Conservation (phyloP, 2,329 filamentous ascomycete genomes). For the Fusarium sp. region DNA sequence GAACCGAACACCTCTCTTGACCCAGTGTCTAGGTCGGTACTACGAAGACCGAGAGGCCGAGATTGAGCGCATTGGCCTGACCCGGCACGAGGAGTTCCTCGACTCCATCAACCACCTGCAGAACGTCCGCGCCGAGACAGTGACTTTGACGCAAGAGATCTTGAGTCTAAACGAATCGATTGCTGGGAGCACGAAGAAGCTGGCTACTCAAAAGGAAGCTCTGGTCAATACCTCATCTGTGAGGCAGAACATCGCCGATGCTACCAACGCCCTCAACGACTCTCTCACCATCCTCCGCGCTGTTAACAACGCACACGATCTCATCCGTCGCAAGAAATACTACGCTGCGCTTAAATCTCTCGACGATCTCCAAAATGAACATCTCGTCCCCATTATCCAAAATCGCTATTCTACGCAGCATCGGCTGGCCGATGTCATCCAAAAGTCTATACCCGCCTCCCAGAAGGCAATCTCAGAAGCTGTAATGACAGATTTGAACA, state of each 20-base stretch:
- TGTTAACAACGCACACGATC: slow-evolving; percentile 93
- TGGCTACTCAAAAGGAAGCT: slow-evolving; percentile 94
- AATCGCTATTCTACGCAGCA: slow-evolving; percentile 94
- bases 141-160: slow-evolving; percentile 90
- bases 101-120: slow-evolving; percentile 95
- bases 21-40: slow-evolving; percentile 80
- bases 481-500: slow-evolving; percentile 97
- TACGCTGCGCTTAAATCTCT: slow-evolving; percentile 94
- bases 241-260: slow-evolving; percentile 95
- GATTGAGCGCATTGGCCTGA: slow-evolving; percentile 94
- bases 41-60: slow-evolving; percentile 89
- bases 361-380: slow-evolving; percentile 96
- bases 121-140: slow-evolving; percentile 90
- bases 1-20: slow-evolving; percentile 79
- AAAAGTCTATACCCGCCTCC: slow-evolving; percentile 93
- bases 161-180: slow-evolving; percentile 94
- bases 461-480: slow-evolving; percentile 95
- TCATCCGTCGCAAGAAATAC: slow-evolving; percentile 93
- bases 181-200: slow-evolving; percentile 92
- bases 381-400: slow-evolving; percentile 79
- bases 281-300: slow-evolving; percentile 93
- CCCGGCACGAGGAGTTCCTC: slow-evolving; percentile 97
- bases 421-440: slow-evolving; percentile 94
- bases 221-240: slow-evolving; percentile 93
- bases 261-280: slow-evolving; percentile 87